phyloP scores from a whole-genome alignment of 75 land plant genomes.

The Adiantum capillusveneris region DNA sequence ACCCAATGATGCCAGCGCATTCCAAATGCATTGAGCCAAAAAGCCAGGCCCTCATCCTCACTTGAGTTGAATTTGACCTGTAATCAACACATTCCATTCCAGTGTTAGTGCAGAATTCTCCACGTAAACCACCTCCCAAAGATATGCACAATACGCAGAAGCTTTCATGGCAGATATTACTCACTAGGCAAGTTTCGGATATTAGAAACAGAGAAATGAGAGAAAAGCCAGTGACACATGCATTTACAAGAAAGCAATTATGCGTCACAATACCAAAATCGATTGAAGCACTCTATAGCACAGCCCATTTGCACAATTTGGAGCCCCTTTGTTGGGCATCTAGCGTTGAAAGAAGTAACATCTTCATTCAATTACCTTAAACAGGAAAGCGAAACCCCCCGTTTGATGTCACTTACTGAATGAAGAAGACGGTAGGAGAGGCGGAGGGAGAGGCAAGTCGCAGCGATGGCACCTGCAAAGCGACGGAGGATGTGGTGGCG shows the following conservation, averaged over 20 bases:
- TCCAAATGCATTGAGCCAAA: constrained; percentile 2
- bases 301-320: too few species aligned
- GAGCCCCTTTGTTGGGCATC: too few species aligned
- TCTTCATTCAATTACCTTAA: too few species aligned
- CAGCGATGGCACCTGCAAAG: constrained; percentile 59
- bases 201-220: neutral
- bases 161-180: neutral
- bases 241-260: too few species aligned
- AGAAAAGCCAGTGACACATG: neutral
- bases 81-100: neutral
- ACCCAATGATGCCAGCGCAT: constrained; percentile 1
- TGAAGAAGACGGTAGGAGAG: constrained; percentile 25
- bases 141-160: too few species aligned
- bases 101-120: neutral
- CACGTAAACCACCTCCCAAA: too few species aligned
- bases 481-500: constrained; percentile 50
- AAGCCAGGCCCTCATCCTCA: neutral
- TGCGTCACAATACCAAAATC: too few species aligned
- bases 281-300: too few species aligned
- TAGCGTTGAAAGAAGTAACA: too few species aligned
- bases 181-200: neutral
- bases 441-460: constrained; percentile 42
- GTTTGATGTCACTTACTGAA: constrained; percentile 42
- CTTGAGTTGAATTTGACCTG: neutral
- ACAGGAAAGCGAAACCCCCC: too few species aligned